Evolutionary conservation across 1,284 basidiomycete genomes (phyloP), one percentile per base, ranked within the genome.

Genomic region (Neonothopanus nambi): DNA sequence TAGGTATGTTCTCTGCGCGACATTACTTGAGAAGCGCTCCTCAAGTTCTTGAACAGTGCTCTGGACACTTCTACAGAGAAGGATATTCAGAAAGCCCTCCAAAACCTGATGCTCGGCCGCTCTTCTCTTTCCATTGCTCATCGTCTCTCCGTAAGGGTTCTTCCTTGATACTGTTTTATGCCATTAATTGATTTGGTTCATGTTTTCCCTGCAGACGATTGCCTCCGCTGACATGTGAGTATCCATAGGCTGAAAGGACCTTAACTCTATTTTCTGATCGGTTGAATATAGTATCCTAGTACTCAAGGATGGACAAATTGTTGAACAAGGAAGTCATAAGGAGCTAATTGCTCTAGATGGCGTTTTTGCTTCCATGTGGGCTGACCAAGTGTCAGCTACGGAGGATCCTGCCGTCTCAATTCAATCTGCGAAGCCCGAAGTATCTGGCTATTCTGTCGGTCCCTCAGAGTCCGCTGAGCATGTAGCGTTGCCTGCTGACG

Each of bases 21-120:
- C 8, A n/a, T n/a, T 28, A 35, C 24, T 17, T 50, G 8, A 46
- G 37, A 26, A 8, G 28, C 26, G 24, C 8, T 18, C 24, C 20
- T 54, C 30, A 35, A 28, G 53, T 42, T 37, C n/a, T 8, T 60
- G 35, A 65, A 54, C 41, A 89, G 87, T 60, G 89, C 89, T 17
- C 70, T 93, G 57, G 91, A 93, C 68, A 92, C 90, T 3, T 84
- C 85, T 6, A 93, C 91, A 2, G 91, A 93, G 67, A 87, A 88
- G 56, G 83, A 90, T 62, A 90, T 95, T 57, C 93, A 95, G 67
- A 87, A 85, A 60, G 88, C 89, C 9, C 75, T 93, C 46, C 85
- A 87, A 62, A 85, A 86, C 61, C 79, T 88, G 26, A 83, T 82
- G 54, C 73, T 80, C 62, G 87, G 84, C 48, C 80, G 89, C 56